Evolutionary conservation across 164 flowering plant genomes (phyloP), one percentile per base, ranked within the genome.

Genomic region (Nelumbo lutea): DNA sequence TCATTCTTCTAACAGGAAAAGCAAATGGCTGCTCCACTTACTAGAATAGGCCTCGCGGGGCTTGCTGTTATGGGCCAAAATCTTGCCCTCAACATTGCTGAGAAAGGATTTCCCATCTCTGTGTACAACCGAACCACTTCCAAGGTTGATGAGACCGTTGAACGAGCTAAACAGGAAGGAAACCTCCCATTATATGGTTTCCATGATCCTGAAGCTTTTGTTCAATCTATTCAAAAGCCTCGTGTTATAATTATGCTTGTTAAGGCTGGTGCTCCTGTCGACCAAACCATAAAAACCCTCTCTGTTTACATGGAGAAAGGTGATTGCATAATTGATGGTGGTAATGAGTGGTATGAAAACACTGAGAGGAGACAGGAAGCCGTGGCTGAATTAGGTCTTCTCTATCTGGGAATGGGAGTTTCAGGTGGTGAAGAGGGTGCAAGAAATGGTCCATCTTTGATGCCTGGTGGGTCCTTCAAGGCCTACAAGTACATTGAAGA

Each of bases 371-470:
- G 92, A 70, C 82, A 79, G 72, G 75, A 78, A 43, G 89, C 78
- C 9, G 70, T 83, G 82, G 82, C 81, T 59, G 86, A 84, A 61
- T 52, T 74, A 69, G 90, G 90, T 64, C 77, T 88, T 51, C 85
- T 83, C 57, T 88, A 86, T 74, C 81, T 87, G 27, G 91, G 88
- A 48, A 87, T 87, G 88, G 91, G 91, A 65, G 91, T 87, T 74
- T 85, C 91, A 41, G 90, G 90, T 59, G 90, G 93, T 68, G 93
- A 88, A 75, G 93, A 88, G 75, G 90, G 93, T 66, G 93, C 93
- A 47, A 78, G 90, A 40, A 56, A 77, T 66, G 87, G 93, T 13
- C 93, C 93, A 8, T 88, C 93, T 61, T 57, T 88, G 81, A 88
- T 86, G 93, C 93, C 93, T 59, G 90, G 90, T 42, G 90, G 90